Evolutionary conservation across 768 basidiomycete genomes (phyloP).

Genomic region (Suillus occidentalis): DNA sequence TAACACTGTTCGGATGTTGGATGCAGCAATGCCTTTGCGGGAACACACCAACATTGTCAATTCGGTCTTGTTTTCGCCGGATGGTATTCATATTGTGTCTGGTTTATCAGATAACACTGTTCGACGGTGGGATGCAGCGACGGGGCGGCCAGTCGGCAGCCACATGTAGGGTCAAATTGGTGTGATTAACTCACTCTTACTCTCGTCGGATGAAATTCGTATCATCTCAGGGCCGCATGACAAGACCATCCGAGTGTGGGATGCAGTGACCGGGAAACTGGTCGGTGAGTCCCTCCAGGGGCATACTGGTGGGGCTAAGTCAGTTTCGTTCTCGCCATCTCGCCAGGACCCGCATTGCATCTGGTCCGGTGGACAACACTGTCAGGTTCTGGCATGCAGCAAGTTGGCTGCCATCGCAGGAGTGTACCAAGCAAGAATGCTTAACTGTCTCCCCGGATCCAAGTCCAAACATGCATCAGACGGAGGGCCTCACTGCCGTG

Average conservation of each 20-base stretch:
- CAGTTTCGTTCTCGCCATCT: conserved; percentile 24
- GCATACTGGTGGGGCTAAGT: background rate
- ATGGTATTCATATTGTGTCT: too few relatives aligned
- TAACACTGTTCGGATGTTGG: background rate
- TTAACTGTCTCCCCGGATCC: too few relatives aligned
- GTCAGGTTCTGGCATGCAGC: background rate
- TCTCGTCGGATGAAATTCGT: conserved; percentile 15
- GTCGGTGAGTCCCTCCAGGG: background rate
- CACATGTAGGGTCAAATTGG: conserved; percentile 10
- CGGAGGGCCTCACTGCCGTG: too few relatives aligned
- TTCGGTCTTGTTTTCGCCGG: too few relatives aligned
- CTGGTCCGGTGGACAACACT: background rate
- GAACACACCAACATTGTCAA: too few relatives aligned
- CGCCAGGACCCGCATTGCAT: conserved; percentile 15
- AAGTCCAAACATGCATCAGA: too few relatives aligned
- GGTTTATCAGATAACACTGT: background rate
- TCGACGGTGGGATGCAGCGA: conserved; percentile 13
- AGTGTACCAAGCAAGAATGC: background rate
- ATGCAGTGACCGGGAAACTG: background rate
- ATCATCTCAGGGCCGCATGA: conserved; percentile 9
- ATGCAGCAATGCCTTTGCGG: background rate
- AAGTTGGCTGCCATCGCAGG: background rate
- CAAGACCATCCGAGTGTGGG: conserved; percentile 4
- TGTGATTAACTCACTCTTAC: conserved; percentile 9
- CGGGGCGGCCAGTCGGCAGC: conserved; percentile 5